Percentiles rank a stretch among this genome's conserved stretches.
These are phyloP conservation scores for Aeminium ludgeri DNA, from an alignment of 495 filamentous ascomycete species.

Conservation along the genomic window DNA sequence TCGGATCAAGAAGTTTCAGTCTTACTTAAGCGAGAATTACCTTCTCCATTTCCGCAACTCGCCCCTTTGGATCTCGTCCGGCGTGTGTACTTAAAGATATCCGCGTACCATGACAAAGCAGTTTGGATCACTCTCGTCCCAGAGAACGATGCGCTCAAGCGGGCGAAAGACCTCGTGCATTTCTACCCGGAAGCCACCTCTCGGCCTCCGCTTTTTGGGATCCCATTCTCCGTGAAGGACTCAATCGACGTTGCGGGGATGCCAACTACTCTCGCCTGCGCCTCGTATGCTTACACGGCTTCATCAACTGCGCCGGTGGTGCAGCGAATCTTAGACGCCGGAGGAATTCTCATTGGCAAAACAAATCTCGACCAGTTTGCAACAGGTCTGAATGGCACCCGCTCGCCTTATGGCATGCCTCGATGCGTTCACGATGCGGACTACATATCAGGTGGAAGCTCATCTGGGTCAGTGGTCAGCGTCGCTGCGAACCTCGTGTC, in stretches of 20 bases:
- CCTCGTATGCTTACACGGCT: constrained; percentile 34
- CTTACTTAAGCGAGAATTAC: too few relatives aligned
- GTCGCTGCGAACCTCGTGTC: constrained; percentile 41
- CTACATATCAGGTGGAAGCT: constrained; percentile 46
- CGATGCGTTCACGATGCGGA: constrained; percentile 34
- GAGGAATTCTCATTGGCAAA: constrained; percentile 49
- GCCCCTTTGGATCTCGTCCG: too few relatives aligned
- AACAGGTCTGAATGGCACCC: constrained; percentile 39
- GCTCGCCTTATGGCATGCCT: constrained; percentile 44
- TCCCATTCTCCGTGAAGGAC: constrained; percentile 51
- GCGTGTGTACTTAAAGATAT: too few relatives aligned
- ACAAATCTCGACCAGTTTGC: constrained; percentile 53
- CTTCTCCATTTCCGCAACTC: too few relatives aligned
- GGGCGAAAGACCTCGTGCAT: too few relatives aligned
- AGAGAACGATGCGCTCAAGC: too few relatives aligned
- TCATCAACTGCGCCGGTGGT: constrained; percentile 26
- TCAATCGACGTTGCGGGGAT: constrained; percentile 42
- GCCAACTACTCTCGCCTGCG: constrained; percentile 43
- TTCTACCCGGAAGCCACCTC: constrained; percentile 20
- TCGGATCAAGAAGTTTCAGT: too few relatives aligned
- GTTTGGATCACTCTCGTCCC: too few relatives aligned
- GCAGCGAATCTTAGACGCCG: constrained; percentile 26
- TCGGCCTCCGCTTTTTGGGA: constrained; percentile 41
- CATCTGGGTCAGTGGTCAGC: constrained; percentile 41
- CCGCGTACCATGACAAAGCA: too few relatives aligned